Evolutionary conservation across 2,329 filamentous ascomycete species (phyloP).

Genomic region (Colletotrichum sp.): DNA sequence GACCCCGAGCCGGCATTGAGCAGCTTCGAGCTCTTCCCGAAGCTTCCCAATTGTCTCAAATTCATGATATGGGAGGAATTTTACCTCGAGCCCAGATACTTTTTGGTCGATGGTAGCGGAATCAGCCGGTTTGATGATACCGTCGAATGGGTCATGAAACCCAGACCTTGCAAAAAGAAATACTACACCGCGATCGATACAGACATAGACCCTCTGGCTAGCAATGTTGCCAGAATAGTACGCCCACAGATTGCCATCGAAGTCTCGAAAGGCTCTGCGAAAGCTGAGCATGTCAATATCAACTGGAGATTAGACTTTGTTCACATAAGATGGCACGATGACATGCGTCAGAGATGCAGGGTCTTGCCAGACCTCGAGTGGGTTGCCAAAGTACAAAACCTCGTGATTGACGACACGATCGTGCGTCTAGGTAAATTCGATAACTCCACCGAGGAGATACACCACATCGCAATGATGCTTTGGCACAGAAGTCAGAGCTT

Average conservation of each 20-base stretch:
- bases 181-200: background rate
- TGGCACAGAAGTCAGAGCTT: accelerated
- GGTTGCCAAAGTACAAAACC: background rate
- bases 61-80: background rate
- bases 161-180: background rate
- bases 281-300: background rate
- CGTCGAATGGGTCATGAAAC: background rate
- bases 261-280: background rate
- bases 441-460: background rate
- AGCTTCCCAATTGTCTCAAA: background rate
- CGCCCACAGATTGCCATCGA: background rate
- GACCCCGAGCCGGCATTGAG: background rate
- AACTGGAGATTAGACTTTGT: background rate
- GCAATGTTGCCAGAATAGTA: accelerated
- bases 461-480: background rate
- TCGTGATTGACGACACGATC: background rate
- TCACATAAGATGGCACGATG: accelerated
- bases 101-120: background rate
- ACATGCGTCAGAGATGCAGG: accelerated
- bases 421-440: accelerated
- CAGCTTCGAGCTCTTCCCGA: background rate
- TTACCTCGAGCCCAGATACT: background rate
- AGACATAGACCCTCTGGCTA: background rate
- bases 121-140: accelerated
- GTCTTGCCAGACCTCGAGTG: background rate